phyloP scores from a whole-genome alignment of 495 filamentous ascomycete genomes.

The Sporormia fimetaria region DNA sequence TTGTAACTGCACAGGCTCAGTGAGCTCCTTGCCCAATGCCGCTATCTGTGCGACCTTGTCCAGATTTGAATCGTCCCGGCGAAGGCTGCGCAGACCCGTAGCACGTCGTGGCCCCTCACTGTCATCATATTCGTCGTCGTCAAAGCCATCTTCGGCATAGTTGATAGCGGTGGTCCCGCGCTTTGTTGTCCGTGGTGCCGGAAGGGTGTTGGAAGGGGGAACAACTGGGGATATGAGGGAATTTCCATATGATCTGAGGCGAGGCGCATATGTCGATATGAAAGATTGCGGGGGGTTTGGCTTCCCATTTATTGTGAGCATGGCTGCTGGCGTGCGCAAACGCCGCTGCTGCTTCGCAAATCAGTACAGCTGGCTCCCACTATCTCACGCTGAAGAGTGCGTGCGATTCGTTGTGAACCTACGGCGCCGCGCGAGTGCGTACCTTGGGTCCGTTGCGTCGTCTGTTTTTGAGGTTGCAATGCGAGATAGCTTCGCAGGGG shows the following conservation, averaged over 20 bases:
- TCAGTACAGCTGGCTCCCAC: constrained; percentile 10
- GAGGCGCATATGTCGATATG: constrained; percentile 81
- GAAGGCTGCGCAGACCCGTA: constrained; percentile 72
- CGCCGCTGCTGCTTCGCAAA: constrained; percentile 8
- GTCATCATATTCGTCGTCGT: constrained; percentile 91
- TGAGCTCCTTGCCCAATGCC: constrained; percentile 75
- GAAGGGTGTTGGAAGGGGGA: constrained; percentile 47
- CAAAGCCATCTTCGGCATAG: constrained; percentile 91
- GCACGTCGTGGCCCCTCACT: constrained; percentile 65
- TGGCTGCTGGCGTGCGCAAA: constrained; percentile 15
- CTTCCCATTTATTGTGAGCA: constrained; percentile 23
- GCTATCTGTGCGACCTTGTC: constrained; percentile 52
- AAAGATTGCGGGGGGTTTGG: constrained; percentile 64
- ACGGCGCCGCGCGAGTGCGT: no score
- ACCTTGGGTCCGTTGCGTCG: no score
- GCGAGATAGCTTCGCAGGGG: no score
- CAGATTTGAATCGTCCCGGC: constrained; percentile 60
- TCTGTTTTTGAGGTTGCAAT: no score
- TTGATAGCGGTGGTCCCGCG: constrained; percentile 92
- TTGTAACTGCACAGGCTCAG: constrained; percentile 68
- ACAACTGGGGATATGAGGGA: constrained; percentile 83
- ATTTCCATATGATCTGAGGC: constrained; percentile 83
- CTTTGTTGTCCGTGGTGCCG: constrained; percentile 79
- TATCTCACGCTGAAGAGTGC: no score
- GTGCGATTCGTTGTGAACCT: no score